Conservation (phyloP, 2,329 filamentous ascomycete species). For the Botrytis deweyae region DNA sequence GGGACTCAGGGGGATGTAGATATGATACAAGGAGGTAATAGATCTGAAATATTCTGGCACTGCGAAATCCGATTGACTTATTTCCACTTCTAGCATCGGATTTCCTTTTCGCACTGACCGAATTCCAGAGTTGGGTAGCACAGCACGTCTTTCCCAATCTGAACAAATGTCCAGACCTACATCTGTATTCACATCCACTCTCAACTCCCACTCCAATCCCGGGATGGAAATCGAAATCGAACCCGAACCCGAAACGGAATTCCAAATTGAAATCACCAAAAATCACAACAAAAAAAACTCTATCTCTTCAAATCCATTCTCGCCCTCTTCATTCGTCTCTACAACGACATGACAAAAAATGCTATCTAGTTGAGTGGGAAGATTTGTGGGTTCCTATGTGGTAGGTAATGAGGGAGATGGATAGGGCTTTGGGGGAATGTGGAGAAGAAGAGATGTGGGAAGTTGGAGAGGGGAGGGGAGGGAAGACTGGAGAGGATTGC, state of each 20-base stretch:
- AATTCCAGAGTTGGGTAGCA: background rate
- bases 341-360: background rate
- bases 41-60: background rate
- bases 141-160: background rate
- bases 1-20: rapidly evolving
- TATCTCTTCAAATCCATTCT: background rate
- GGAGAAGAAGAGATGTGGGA: too few relatives aligned
- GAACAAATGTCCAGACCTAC: background rate
- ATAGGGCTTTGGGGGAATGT: background rate
- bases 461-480: too few relatives aligned
- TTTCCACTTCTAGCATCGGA: background rate
- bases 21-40: background rate
- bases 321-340: too few relatives aligned
- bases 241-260: too few relatives aligned
- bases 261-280: background rate
- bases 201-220: background rate
- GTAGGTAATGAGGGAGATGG: background rate
- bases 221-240: background rate
- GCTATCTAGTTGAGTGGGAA: background rate
- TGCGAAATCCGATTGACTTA: background rate
- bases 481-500: too few relatives aligned
- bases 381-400: background rate
- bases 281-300: background rate
- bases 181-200: rapidly evolving
- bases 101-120: background rate